A percentile compares a stretch with the other conserved stretches of the same genome.
These are phyloP conservation scores for Coemansia sp. DNA, from an alignment of 192 early-diverging fungal species.

Conservation along the genomic window DNA sequence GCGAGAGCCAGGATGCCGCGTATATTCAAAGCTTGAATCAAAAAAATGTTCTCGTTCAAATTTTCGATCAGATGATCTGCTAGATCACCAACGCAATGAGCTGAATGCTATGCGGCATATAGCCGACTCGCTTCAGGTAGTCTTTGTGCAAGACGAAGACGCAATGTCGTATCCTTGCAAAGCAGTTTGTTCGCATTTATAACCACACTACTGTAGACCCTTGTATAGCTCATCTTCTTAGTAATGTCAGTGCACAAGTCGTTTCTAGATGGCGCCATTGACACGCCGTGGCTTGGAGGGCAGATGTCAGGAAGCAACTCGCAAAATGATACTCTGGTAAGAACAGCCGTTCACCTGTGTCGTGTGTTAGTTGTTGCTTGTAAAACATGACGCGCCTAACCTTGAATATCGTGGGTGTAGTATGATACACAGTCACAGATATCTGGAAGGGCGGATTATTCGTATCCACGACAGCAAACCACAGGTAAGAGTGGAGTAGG, in stretches of 20 bases:
- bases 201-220: too few species aligned
- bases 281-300: constrained; percentile 27
- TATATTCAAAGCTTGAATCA: background rate
- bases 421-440: constrained; percentile 38
- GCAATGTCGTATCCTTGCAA: background rate
- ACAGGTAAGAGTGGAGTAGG: constrained; percentile 15
- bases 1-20: background rate
- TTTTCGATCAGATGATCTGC: constrained; percentile 9
- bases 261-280: constrained; percentile 33
- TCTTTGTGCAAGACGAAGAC: background rate
- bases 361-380: background rate
- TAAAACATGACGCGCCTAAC: background rate
- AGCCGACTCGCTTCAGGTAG: background rate
- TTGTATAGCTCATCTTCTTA: background rate
- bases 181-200: background rate
- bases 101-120: background rate
- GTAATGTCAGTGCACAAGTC: constrained; percentile 50
- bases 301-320: constrained; percentile 36
- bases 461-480: constrained; percentile 1
- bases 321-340: constrained; percentile 46
- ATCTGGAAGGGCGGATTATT: constrained; percentile 21
- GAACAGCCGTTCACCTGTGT: background rate
- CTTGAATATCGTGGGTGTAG: constrained; percentile 4
- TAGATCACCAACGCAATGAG: background rate
- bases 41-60: constrained; percentile 10